Percentiles rank a stretch among this genome's conserved stretches.
Evolutionary conservation across 495 filamentous ascomycete genomes (phyloP).

Genomic region (Podospora appendiculata): DNA sequence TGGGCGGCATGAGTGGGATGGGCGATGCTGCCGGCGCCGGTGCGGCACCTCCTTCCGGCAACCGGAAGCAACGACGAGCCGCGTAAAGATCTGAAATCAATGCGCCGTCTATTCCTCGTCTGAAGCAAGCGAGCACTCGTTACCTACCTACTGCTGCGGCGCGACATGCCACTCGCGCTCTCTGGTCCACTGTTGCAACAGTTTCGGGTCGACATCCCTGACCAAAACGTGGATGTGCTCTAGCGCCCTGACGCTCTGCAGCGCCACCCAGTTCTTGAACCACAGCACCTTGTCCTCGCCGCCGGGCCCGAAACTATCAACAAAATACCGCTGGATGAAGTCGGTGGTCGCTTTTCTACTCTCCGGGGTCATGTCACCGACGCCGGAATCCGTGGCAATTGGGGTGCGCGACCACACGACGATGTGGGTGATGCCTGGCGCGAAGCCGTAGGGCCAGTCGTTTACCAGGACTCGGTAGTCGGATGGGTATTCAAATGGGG

Average conservation of each 20-base stretch:
- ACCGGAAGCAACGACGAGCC: slow-evolving; percentile 42
- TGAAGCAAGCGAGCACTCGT: no score
- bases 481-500: slow-evolving; percentile 59
- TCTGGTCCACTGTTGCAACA: slow-evolving; percentile 55
- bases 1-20: slow-evolving; percentile 23
- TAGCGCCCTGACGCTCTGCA: slow-evolving; percentile 77
- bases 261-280: slow-evolving; percentile 90
- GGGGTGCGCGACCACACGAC: slow-evolving; percentile 57
- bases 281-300: slow-evolving; percentile 61
- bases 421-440: slow-evolving; percentile 61
- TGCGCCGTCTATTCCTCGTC: no score
- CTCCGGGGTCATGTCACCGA: slow-evolving; percentile 69
- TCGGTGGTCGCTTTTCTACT: slow-evolving; percentile 50
- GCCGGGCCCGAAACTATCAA: slow-evolving; percentile 42
- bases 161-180: slow-evolving; percentile 26
- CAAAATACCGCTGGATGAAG: slow-evolving; percentile 65
- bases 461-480: slow-evolving; percentile 77
- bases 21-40: not conserved
- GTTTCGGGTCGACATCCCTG: slow-evolving; percentile 48
- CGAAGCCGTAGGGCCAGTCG: slow-evolving; percentile 87
- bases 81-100: slow-evolving; percentile 4
- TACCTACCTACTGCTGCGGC: no score
- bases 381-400: slow-evolving; percentile 45
- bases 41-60: slow-evolving; percentile 29
- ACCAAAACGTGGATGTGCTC: slow-evolving; percentile 63